Evolutionary conservation across 768 basidiomycete genomes (phyloP), one percentile per base, ranked within the genome.

Genomic region (Rhizopogon sp.): DNA sequence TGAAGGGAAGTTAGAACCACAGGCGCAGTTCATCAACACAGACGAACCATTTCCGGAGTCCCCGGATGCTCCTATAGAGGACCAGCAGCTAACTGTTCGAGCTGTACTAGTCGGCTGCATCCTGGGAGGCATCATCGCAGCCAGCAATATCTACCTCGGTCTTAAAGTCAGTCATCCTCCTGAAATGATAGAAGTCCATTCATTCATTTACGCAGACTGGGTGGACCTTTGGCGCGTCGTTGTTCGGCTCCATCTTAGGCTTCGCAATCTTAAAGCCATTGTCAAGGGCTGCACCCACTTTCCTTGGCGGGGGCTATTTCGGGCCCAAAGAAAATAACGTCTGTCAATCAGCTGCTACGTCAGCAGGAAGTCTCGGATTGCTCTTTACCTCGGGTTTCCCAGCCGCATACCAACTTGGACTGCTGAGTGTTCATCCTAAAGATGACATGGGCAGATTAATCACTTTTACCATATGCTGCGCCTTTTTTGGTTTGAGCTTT

Each of bases 401-500:
- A 1, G 82, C 83, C 3, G 78, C 83, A 72, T 84, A 84, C 60
- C 76, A 78, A 11, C 74, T 84, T 7, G 55, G 72, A 17, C 74
- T 84, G 7, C 64, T 84, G 40, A 77, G 76, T 13, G 62, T 62
- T 2, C 58, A 72, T 11, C 83, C 83, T 3, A 58, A 76, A 52
- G 58, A 80, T n/a, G 83, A 85, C 53, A 70, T 80, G 54, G 82
- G 82, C 10, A 76, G 73, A 53, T 67, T 84, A 20, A 77, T 84
- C 56, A 77, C 79, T 1, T 70, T 84, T 42, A 80, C 79, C 6
- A 64, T 73, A 7, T 77, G 74, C 53, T 74, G 78, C 40, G 79
- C 76, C 28, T 83, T 82, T 71, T 83, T 81, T 57, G 82, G 82
- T 55, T 77, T 84, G 13, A 82, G 83, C 72, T 85, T 85, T 84